A percentile compares a stretch with the other conserved stretches of the same genome.
phyloP scores from a whole-genome alignment of 306 rosid species.

The Vigna radiata region DNA sequence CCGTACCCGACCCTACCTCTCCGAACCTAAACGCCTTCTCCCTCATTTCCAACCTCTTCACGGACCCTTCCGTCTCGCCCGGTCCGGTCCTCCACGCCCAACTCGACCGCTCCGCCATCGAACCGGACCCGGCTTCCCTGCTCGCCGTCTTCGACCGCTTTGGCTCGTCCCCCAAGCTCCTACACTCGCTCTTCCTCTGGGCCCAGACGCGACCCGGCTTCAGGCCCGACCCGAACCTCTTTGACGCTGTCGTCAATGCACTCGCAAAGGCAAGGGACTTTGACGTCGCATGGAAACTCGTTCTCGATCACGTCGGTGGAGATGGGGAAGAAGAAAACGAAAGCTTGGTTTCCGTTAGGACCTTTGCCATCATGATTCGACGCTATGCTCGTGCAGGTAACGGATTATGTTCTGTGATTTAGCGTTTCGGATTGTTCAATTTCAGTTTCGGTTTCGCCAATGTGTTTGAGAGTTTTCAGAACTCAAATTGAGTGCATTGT shows the following conservation, averaged over 20 bases:
- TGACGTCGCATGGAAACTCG: constrained; percentile 74
- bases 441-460: background rate
- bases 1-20: background rate
- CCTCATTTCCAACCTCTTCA: constrained; percentile 57
- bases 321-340: constrained; percentile 29
- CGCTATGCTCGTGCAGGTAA: constrained; percentile 86
- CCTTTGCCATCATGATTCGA: constrained; percentile 80
- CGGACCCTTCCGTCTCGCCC: constrained; percentile 53
- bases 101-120: constrained; percentile 64
- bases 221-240: constrained; percentile 48
- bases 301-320: constrained; percentile 49
- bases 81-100: constrained; percentile 60
- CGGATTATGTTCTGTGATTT: background rate
- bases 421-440: background rate
- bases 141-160: constrained; percentile 62
- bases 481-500: background rate
- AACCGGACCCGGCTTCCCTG: constrained; percentile 56
- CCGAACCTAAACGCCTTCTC: constrained; percentile 52
- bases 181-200: constrained; percentile 77
- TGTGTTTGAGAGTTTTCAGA: background rate
- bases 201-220: constrained; percentile 68
- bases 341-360: constrained; percentile 59
- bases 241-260: constrained; percentile 59
- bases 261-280: constrained; percentile 73
- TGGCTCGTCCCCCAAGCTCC: constrained; percentile 71